Evolutionary conservation across 2,329 filamentous ascomycete genomes (phyloP).

Genomic region (Fusarium torreyae): DNA sequence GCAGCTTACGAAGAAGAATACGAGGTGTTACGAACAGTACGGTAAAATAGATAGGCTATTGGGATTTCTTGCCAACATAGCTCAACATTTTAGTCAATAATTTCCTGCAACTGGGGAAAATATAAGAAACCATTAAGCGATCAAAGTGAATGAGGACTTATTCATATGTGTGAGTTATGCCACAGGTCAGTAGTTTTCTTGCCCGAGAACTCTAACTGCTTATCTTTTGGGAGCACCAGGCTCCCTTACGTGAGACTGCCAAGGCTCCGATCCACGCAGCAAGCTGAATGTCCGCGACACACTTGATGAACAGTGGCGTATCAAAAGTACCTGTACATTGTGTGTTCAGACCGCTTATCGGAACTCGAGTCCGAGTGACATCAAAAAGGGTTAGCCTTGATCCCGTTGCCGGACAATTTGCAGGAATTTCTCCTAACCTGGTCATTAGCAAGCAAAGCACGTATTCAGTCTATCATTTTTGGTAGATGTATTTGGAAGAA

Average conservation of each 20-base stretch:
- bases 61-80: not conserved
- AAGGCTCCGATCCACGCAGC: not conserved
- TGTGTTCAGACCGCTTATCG: not conserved
- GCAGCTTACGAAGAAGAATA: slow-evolving; percentile 10
- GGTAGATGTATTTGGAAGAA: too few relatives aligned
- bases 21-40: not conserved
- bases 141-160: too few relatives aligned
- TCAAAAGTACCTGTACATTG: not conserved
- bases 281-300: not conserved
- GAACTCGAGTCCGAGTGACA: not conserved
- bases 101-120: too few relatives aligned
- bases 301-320: not conserved
- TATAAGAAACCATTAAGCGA: too few relatives aligned
- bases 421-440: too few relatives aligned
- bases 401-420: too few relatives aligned
- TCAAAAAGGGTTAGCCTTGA: not conserved
- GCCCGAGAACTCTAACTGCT: not conserved
- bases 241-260: not conserved
- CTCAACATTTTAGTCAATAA: too few relatives aligned
- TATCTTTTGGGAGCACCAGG: not conserved
- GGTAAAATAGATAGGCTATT: not conserved
- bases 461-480: too few relatives aligned
- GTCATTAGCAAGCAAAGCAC: too few relatives aligned
- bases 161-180: too few relatives aligned
- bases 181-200: too few relatives aligned